Evolutionary conservation across 768 basidiomycete genomes (phyloP).

Genomic region (Pholiota microspora): DNA sequence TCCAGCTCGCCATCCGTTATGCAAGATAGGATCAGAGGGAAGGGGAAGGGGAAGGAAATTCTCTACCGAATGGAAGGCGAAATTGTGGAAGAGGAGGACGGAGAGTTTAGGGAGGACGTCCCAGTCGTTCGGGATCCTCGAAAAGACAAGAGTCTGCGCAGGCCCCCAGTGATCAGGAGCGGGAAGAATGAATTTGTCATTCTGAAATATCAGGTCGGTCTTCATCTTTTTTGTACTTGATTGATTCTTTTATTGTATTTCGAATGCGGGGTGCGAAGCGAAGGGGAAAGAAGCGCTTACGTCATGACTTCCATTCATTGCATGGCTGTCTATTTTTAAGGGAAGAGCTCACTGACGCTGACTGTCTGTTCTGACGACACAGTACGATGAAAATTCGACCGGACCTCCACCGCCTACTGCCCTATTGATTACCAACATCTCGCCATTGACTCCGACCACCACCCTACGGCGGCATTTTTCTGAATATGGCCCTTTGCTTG

Average conservation of each 20-base stretch:
- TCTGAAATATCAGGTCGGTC: slow-evolving; percentile 53
- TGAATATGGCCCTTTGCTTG: slow-evolving; percentile 55
- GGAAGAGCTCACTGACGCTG: not conserved
- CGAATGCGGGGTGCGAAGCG: not conserved
- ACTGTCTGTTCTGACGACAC: not conserved
- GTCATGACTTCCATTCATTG: not conserved
- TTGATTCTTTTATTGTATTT: not conserved
- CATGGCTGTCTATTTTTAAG: not conserved
- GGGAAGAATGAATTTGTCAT: slow-evolving; percentile 37
- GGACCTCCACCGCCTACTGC: slow-evolving; percentile 72
- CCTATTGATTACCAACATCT: slow-evolving; percentile 71
- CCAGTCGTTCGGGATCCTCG: slow-evolving; percentile 53
- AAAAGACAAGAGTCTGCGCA: slow-evolving; percentile 34
- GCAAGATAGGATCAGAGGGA: slow-evolving; percentile 53
- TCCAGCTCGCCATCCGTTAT: slow-evolving; percentile 16
- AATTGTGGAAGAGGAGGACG: slow-evolving; percentile 31
- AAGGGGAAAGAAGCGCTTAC: not conserved
- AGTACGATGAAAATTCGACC: slow-evolving; percentile 77
- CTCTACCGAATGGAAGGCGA: slow-evolving; percentile 56
- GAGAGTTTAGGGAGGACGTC: slow-evolving; percentile 30
- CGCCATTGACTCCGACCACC: slow-evolving; percentile 65
- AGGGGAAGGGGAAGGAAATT: slow-evolving; percentile 62
- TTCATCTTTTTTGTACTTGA: not conserved
- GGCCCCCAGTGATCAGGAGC: slow-evolving; percentile 19
- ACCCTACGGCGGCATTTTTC: slow-evolving; percentile 67